Conservation (phyloP, 1,284 basidiomycete species). For the Trichosporon sp. region DNA sequence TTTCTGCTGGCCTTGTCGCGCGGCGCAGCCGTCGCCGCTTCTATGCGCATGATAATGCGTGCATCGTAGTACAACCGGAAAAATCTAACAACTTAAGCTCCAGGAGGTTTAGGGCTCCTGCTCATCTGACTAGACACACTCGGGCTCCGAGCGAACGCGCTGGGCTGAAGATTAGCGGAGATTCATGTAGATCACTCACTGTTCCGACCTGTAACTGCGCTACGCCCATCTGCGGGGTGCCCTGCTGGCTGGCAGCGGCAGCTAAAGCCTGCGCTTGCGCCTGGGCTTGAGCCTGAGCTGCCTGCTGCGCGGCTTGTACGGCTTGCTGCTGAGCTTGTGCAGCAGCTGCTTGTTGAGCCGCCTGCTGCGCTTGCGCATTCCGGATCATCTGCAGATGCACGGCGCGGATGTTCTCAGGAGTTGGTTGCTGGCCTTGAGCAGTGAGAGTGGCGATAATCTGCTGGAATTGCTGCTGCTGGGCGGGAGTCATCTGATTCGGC, state of each 20-base stretch:
- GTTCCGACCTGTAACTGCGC: background rate
- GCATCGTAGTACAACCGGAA: background rate
- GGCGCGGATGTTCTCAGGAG: constrained; percentile 30
- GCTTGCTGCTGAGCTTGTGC: constrained; percentile 3
- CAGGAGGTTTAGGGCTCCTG: constrained; percentile 1
- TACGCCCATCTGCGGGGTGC: constrained; percentile 1
- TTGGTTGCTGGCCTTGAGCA: constrained; percentile 31
- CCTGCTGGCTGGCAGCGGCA: background rate
- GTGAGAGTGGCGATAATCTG: constrained; percentile 30
- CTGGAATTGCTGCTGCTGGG: constrained; percentile 22
- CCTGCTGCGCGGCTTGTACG: constrained; percentile 6
- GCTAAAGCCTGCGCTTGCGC: constrained; percentile 16
- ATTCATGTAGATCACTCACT: background rate
- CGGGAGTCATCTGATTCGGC: constrained; percentile 11
- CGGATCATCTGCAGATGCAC: constrained; percentile 24
- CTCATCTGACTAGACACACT: background rate
- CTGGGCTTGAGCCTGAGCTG: constrained; percentile 10
- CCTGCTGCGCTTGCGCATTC: constrained; percentile 17
- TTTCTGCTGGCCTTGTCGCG: background rate
- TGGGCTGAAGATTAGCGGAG: background rate
- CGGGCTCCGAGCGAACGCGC: background rate
- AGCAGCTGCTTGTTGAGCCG: background rate
- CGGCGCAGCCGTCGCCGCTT: background rate
- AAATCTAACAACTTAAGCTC: background rate
- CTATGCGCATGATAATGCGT: background rate